phyloP scores from a whole-genome alignment of 192 early-diverging fungal species.

The Backusella tarrabulga region DNA sequence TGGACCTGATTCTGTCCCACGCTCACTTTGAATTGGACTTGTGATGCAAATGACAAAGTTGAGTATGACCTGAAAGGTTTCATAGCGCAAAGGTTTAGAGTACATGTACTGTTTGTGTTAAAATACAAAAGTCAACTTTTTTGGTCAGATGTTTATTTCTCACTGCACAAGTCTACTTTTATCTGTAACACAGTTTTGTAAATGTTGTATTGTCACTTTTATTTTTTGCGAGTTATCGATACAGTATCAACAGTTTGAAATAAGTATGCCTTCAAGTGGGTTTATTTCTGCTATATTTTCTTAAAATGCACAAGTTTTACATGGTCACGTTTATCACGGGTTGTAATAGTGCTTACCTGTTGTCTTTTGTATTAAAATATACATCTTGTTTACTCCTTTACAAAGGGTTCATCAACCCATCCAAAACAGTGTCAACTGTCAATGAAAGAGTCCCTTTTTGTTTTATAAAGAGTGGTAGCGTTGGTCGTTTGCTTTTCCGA shows the following conservation, averaged over 20 bases:
- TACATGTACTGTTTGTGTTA: neutral
- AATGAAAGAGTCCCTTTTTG: too few relatives aligned
- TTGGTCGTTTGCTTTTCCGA: neutral
- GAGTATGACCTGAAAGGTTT: neutral
- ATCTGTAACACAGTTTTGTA: neutral
- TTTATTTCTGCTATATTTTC: too few relatives aligned
- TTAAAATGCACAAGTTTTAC: too few relatives aligned
- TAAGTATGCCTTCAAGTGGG: neutral
- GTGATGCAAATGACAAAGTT: neutral
- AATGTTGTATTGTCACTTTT: neutral
- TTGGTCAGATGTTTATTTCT: neutral
- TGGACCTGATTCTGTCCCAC: neutral
- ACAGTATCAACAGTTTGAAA: neutral
- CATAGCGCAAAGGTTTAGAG: neutral
- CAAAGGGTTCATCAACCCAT: too few relatives aligned
- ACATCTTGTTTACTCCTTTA: too few relatives aligned
- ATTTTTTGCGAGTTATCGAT: neutral
- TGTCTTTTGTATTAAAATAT: too few relatives aligned
- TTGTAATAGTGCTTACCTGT: too few relatives aligned
- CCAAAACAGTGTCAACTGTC: too few relatives aligned
- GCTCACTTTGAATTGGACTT: neutral
- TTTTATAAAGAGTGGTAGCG: too few relatives aligned
- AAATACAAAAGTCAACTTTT: neutral
- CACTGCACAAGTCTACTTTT: neutral
- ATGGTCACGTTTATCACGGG: too few relatives aligned